phyloP scores from a whole-genome alignment of 495 filamentous ascomycete genomes.

The Geopyxis carbonaria region DNA sequence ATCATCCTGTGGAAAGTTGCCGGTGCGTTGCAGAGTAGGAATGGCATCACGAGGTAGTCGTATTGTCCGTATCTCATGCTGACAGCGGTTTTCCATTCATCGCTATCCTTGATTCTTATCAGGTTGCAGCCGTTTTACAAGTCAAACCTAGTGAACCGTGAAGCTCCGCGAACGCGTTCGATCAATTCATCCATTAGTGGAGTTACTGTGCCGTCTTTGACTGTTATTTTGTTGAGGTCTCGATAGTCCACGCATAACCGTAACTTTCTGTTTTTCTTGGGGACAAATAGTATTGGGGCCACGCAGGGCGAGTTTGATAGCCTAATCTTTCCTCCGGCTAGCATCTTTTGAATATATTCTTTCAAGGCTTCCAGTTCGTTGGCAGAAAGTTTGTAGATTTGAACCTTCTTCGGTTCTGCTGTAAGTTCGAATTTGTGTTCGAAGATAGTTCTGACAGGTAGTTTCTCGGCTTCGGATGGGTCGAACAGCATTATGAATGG shows the following conservation, averaged over 20 bases:
- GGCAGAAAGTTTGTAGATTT: too few species aligned
- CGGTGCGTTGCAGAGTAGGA: conserved; percentile 2
- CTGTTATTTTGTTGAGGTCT: conserved; percentile 1
- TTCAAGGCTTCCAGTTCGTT: too few species aligned
- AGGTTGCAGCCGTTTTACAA: conserved; percentile 29
- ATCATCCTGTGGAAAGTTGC: conserved; percentile 9
- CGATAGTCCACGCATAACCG: conserved; percentile 6
- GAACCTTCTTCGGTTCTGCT: too few species aligned
- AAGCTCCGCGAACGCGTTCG: not conserved
- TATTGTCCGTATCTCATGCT: conserved; percentile 14
- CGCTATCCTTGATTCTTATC: conserved; percentile 22
- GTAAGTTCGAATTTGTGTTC: too few species aligned
- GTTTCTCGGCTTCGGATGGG: too few species aligned
- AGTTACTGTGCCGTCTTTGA: conserved; percentile 23
- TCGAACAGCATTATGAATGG: too few species aligned
- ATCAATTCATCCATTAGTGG: conserved; percentile 25
- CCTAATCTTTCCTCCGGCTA: too few species aligned
- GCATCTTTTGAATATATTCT: too few species aligned
- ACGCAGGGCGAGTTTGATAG: too few species aligned
- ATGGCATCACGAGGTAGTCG: conserved; percentile 22
- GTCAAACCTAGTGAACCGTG: conserved; percentile 18
- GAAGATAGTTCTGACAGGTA: too few species aligned
- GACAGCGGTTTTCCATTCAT: conserved; percentile 29
- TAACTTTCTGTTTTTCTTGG: conserved; percentile 21
- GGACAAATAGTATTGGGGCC: conserved; percentile 28